Conservation (phyloP, 306 rosid species). For the Gastrolobium bilobum region DNA sequence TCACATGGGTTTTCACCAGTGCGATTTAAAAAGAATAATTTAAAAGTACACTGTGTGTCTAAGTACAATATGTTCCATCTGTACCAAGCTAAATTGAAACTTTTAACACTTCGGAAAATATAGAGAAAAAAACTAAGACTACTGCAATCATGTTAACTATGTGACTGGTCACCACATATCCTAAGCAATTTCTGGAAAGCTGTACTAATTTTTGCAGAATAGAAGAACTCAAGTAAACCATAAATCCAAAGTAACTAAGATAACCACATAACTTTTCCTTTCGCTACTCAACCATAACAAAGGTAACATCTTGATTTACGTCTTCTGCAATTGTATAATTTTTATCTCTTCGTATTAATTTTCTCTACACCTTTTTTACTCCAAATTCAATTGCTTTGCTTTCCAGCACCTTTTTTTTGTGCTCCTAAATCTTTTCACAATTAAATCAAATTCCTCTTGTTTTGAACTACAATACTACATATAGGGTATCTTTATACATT, state of each 20-base stretch:
- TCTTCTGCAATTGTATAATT: neutral
- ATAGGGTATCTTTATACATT: neutral
- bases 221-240: neutral
- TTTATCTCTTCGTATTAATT: neutral
- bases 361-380: neutral
- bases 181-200: constrained; percentile 9
- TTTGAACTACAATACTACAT: constrained; percentile 22
- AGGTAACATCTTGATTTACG: neutral
- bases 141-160: constrained; percentile 10
- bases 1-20: neutral
- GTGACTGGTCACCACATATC: constrained; percentile 1
- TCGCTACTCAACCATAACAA: neutral
- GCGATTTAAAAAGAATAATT: neutral
- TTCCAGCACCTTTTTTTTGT: neutral
- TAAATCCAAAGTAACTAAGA: neutral
- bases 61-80: constrained; percentile 15
- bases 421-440: neutral
- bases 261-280: constrained; percentile 8
- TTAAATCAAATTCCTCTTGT: neutral
- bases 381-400: neutral
- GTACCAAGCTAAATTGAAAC: constrained; percentile 9
- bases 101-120: neutral
- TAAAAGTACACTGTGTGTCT: constrained; percentile 1
- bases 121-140: neutral
- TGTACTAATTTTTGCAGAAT: neutral